These are phyloP conservation scores for Epichloe uncinata DNA, from an alignment of 2,329 filamentous ascomycete species.

Conservation along the genomic window DNA sequence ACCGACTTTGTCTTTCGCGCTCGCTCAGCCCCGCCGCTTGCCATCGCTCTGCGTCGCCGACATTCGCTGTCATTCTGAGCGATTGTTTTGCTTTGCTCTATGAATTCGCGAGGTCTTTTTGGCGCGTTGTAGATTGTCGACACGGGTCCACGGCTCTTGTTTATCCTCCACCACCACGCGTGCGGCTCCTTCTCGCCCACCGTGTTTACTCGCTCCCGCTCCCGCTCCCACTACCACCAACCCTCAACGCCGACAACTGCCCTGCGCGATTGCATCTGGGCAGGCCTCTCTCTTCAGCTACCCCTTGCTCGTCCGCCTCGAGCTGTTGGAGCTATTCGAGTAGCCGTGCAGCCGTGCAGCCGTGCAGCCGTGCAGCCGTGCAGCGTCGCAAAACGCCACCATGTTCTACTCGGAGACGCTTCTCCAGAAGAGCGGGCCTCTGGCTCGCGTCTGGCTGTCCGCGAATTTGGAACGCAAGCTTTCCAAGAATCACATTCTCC, in stretches of 20 bases:
- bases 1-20: constrained; percentile 6
- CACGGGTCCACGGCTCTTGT: constrained; percentile 18
- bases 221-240: background rate
- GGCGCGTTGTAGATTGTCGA: constrained; percentile 18
- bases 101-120: constrained; percentile 16
- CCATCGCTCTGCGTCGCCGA: constrained; percentile 14
- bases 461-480: constrained; percentile 98
- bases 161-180: constrained; percentile 16
- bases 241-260: constrained; percentile 5
- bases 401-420: constrained; percentile 99
- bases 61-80: constrained; percentile 10
- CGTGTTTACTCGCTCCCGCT: constrained; percentile 18
- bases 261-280: constrained; percentile 1
- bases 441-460: constrained; percentile 96
- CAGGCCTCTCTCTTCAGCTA: background rate
- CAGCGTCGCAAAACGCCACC: constrained; percentile 22
- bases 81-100: constrained; percentile 14
- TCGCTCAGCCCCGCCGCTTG: constrained; percentile 9
- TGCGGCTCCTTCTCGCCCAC: constrained; percentile 15
- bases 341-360: constrained; percentile 5
- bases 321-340: constrained; percentile 5
- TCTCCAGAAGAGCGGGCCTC: constrained; percentile 87
- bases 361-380: constrained; percentile 14
- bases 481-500: constrained; percentile 88
- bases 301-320: constrained; percentile 10